Conservation (phyloP, 805 yeast genomes). For the Candida multigemmis region DNA sequence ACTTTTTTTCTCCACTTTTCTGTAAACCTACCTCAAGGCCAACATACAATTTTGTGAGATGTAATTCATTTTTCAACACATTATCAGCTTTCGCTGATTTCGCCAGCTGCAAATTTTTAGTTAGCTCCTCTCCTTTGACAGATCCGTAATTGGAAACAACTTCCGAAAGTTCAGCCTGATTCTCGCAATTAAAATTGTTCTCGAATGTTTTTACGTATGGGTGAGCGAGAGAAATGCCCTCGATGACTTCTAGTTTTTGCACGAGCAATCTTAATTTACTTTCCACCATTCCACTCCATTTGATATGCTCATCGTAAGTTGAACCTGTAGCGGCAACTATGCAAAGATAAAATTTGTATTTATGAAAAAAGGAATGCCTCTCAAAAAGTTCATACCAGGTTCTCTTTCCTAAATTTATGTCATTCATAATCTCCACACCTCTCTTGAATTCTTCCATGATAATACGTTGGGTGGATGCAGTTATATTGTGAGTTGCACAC, state of each 20-base stretch:
- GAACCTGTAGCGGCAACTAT: constrained; percentile 71
- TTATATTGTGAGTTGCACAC: constrained; percentile 98
- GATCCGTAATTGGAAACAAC: constrained; percentile 60
- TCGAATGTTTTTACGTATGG: constrained; percentile 80
- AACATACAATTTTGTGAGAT: constrained; percentile 68
- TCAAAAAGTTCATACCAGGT: constrained; percentile 69
- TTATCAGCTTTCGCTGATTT: constrained; percentile 4
- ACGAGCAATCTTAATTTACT: constrained; percentile 76
- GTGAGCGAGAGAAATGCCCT: constrained; percentile 76
- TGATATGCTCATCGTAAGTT: constrained; percentile 70
- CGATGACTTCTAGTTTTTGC: constrained; percentile 68
- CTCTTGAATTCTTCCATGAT: constrained; percentile 73
- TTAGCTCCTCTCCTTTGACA: constrained; percentile 39
- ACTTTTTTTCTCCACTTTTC: constrained; percentile 39
- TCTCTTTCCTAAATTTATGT: constrained; percentile 53
- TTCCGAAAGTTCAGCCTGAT: constrained; percentile 46
- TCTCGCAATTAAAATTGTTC: constrained; percentile 32
- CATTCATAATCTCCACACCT: constrained; percentile 64
- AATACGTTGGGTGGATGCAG: constrained; percentile 77
- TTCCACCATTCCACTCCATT: constrained; percentile 92
- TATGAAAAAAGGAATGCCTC: constrained; percentile 74
- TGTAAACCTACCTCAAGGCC: constrained; percentile 53
- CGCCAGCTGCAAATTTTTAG: constrained; percentile 8
- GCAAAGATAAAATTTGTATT: constrained; percentile 80
- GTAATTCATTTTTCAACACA: constrained; percentile 22